Base-by-base conservation (phyloP, 2,329 filamentous ascomycete genomes). In the Aspergillus sp. region DNA sequence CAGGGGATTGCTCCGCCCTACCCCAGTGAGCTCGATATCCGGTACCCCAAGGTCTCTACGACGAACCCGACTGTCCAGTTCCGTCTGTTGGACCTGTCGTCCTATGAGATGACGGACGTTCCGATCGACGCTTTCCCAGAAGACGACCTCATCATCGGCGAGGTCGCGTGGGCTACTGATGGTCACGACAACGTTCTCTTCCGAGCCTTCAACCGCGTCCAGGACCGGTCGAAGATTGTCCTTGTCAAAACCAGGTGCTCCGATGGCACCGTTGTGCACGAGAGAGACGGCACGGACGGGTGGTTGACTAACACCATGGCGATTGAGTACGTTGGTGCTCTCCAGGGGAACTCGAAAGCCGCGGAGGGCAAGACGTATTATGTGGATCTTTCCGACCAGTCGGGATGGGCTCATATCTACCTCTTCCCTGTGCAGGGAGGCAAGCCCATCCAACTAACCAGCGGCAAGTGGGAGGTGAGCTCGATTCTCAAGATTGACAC, bases 11-110 rank as follows among this genome's bases (percentile, higher is more conserved):
- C 77, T 0, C 75, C 75, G 0, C 58, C 68, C 0, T 82, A 83
- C 47, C 78, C 78, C 1, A 54, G 63, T 0, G 72, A 81, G 42
- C 58, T 82, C 2, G 69, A 80, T 15, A 54, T 83, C 29, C 66
- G 78, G 8, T 82, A 83, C 42, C 78, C 79, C 26, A 82, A 82
- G 55, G 78, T 80, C 8, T 77, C 78, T 29, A 71, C 71, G 29
- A 79, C 68, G 39, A 82, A 82, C 47, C 79, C 79, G 0, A 78
- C 72, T 0, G 78, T 79, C 1, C 60, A 67, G 11, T 66, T 82
- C 40, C 73, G 73, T 33, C 49, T 83, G 1, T 57, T 82, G 2
- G 61, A 72, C 13, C 52, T 81, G 8, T 60, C 60, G 3, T 62
- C 63, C 2, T 59, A 65, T 4, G 55, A 69, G 26, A 58, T 62